Evolutionary conservation across 2,329 filamentous ascomycete genomes (phyloP).

Genomic region (Albophoma yamanashiensis): DNA sequence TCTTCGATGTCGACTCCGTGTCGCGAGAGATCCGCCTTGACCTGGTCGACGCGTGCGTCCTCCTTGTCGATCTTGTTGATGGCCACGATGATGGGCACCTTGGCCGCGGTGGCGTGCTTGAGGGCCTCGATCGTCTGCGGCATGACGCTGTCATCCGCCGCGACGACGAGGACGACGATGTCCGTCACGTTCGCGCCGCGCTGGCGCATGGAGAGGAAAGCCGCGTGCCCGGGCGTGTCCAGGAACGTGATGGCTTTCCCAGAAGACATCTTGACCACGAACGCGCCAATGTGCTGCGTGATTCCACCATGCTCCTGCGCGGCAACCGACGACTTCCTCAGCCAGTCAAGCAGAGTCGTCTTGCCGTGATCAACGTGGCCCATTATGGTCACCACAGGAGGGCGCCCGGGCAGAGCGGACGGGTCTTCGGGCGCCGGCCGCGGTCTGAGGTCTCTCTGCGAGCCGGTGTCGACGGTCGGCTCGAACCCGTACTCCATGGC

Average conservation of each 20-base stretch:
- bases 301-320: conserved; percentile 92
- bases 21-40: conserved; percentile 77
- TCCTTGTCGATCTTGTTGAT: conserved; percentile 96
- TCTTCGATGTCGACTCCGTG: conserved; percentile 90
- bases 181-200: conserved; percentile 93
- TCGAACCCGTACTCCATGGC: conserved; percentile 91
- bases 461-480: conserved; percentile 60
- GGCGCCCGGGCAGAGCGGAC: conserved; percentile 58
- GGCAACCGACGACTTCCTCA: conserved; percentile 86
- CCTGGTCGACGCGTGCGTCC: conserved; percentile 66
- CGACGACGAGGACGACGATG: conserved; percentile 91
- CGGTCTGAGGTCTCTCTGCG: conserved; percentile 59
- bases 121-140: conserved; percentile 94
- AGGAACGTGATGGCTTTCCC: conserved; percentile 93
- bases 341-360: conserved; percentile 87
- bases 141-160: conserved; percentile 94
- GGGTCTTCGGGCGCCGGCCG: conserved; percentile 59
- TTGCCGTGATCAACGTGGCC: conserved; percentile 98
- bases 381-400: conserved; percentile 98
- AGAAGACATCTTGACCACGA: conserved; percentile 77
- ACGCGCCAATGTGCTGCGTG: conserved; percentile 96
- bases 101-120: conserved; percentile 78
- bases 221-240: conserved; percentile 92
- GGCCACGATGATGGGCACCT: conserved; percentile 92
- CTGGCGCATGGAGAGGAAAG: conserved; percentile 91